A percentile compares a stretch with the other conserved stretches of the same genome.
These are phyloP conservation scores for Bombardia bombarda DNA, from an alignment of 495 filamentous ascomycete genomes.

Conservation along the genomic window DNA sequence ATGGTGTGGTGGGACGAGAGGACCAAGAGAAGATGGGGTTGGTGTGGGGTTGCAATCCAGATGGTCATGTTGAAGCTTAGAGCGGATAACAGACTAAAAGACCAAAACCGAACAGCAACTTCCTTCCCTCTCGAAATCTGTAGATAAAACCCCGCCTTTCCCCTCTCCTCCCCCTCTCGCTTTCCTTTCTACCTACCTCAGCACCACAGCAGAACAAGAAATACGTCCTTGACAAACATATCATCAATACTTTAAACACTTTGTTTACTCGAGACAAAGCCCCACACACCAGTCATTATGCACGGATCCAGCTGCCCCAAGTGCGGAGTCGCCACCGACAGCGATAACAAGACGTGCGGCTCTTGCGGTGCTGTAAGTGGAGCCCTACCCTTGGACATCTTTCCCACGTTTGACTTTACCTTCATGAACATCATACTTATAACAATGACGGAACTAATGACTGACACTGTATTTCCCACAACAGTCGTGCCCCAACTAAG, in stretches of 20 bases:
- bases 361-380: conserved; percentile 41
- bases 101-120: too few relatives aligned
- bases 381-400: background rate
- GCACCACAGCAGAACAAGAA: too few relatives aligned
- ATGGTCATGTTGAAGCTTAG: too few relatives aligned
- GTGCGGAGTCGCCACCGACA: conserved; percentile 34
- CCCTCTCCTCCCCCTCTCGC: background rate
- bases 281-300: conserved; percentile 20
- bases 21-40: too few relatives aligned
- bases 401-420: background rate
- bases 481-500: background rate
- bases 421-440: background rate
- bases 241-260: too few relatives aligned
- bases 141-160: background rate
- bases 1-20: too few relatives aligned
- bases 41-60: too few relatives aligned
- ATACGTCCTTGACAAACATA: background rate
- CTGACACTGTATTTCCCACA: background rate
- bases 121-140: too few relatives aligned
- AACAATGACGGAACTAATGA: background rate
- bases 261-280: background rate
- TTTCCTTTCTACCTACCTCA: background rate
- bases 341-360: conserved; percentile 36
- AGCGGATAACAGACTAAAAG: background rate
- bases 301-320: conserved; percentile 41